phyloP scores from a whole-genome alignment of 2,329 filamentous ascomycete genomes.

The Aquanectria penicillioides region DNA sequence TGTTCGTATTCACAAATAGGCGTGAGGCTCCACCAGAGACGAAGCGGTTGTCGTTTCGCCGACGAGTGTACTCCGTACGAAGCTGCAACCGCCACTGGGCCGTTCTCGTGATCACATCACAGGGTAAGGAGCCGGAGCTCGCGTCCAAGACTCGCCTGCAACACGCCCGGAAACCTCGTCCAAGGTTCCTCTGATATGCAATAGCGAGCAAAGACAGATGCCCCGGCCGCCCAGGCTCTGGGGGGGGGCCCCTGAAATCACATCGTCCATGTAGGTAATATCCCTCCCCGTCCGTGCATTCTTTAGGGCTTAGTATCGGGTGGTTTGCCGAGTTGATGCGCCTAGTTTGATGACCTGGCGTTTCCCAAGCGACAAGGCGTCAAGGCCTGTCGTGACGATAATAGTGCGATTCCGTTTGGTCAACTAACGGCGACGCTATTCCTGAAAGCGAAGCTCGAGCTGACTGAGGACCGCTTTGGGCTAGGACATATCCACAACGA shows the following conservation, averaged over 20 bases:
- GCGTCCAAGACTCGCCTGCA: too few relatives aligned
- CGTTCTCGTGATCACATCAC: neutral
- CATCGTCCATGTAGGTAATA: too few relatives aligned
- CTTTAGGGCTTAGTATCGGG: constrained; percentile 12
- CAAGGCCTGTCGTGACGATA: neutral
- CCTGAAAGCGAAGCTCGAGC: constrained; percentile 7
- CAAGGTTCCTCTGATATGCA: too few relatives aligned
- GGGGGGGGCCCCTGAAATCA: too few relatives aligned
- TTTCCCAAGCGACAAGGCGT: constrained; percentile 7
- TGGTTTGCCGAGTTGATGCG: constrained; percentile 1
- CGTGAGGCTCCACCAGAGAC: constrained; percentile 1
- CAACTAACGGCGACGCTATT: neutral
- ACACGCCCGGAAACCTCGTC: too few relatives aligned
- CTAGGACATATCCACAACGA: too few relatives aligned
- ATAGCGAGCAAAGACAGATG: too few relatives aligned
- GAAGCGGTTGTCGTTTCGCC: neutral
- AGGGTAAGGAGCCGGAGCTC: neutral
- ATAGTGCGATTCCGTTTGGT: neutral
- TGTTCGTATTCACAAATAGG: constrained; percentile 21
- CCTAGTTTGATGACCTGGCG: constrained; percentile 12
- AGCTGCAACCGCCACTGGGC: too few relatives aligned
- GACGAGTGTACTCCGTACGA: too few relatives aligned
- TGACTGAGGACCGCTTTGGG: neutral
- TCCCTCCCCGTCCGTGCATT: neutral
- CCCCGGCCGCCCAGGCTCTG: too few relatives aligned